Conservation (phyloP, 441 rosid genomes). For the Pelargonium fulgidum region DNA sequence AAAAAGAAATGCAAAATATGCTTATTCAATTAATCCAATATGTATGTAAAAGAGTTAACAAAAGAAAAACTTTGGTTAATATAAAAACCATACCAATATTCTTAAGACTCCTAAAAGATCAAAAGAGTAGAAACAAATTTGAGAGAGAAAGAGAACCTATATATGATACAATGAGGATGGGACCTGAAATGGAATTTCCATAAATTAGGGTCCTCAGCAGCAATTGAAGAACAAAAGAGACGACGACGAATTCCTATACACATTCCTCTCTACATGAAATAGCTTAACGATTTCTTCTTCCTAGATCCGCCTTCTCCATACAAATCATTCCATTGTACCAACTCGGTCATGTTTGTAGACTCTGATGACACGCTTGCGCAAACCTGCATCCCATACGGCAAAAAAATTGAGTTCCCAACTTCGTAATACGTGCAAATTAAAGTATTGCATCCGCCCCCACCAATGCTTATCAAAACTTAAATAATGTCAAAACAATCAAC, state of each 20-base stretch:
- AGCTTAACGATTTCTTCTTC: slow-evolving; percentile 84
- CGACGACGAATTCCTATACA: slow-evolving; percentile 26
- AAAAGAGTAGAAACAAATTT: background rate
- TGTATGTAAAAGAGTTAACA: slow-evolving; percentile 4
- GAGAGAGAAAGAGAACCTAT: background rate
- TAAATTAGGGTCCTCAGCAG: background rate
- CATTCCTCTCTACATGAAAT: slow-evolving; percentile 73
- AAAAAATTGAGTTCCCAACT: no score
- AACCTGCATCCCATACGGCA: slow-evolving; percentile 41
- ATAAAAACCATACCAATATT: background rate
- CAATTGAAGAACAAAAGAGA: background rate
- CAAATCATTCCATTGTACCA: slow-evolving; percentile 90
- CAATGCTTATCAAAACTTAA: no score
- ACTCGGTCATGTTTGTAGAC: slow-evolving; percentile 85
- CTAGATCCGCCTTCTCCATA: slow-evolving; percentile 99
- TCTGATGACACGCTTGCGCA: slow-evolving; percentile 97
- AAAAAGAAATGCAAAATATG: background rate
- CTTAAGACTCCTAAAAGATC: background rate
- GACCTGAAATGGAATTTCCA: background rate
- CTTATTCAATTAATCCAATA: background rate
- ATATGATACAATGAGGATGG: background rate
- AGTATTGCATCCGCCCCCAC: no score
- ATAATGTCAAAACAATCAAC: no score
- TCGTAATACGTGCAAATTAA: no score
- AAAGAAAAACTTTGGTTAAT: background rate